phyloP scores from a whole-genome alignment of 805 yeast genomes.

The Starmerella potacharoeniae region DNA sequence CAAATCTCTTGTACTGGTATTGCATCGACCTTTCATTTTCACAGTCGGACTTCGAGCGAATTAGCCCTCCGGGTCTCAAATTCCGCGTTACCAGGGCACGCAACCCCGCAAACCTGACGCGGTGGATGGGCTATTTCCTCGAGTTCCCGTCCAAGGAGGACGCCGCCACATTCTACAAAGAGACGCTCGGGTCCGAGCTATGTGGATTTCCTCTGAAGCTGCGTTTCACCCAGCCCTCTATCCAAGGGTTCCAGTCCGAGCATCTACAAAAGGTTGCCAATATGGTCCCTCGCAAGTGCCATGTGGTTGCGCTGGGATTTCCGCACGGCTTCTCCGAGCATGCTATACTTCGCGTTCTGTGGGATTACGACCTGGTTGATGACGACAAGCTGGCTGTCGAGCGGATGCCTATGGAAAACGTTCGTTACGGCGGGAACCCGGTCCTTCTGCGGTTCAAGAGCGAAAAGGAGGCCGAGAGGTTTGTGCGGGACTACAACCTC shows the following conservation, averaged over 20 bases:
- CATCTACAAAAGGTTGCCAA: slow-evolving; percentile 22
- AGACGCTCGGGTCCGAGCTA: slow-evolving; percentile 38
- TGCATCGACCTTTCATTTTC: slow-evolving; percentile 25
- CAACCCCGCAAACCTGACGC: slow-evolving; percentile 35
- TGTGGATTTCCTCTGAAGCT: slow-evolving; percentile 41
- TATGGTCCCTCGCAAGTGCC: slow-evolving; percentile 20
- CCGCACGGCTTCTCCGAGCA: slow-evolving; percentile 22
- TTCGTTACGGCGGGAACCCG: slow-evolving; percentile 28
- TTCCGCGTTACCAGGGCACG: slow-evolving; percentile 42
- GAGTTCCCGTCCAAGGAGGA: slow-evolving; percentile 38
- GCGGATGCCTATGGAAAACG: slow-evolving; percentile 25
- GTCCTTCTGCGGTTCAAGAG: slow-evolving; percentile 26
- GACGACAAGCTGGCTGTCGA: slow-evolving; percentile 27
- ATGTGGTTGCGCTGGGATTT: slow-evolving; percentile 27
- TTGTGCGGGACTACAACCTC: slow-evolving; percentile 25
- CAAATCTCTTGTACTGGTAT: slow-evolving; percentile 29
- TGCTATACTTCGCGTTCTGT: slow-evolving; percentile 23
- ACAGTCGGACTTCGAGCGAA: slow-evolving; percentile 27
- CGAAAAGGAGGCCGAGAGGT: slow-evolving; percentile 27
- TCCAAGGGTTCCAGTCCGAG: slow-evolving; percentile 22
- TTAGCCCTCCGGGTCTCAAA: slow-evolving; percentile 25
- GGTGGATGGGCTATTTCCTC: slow-evolving; percentile 43
- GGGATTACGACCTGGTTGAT: slow-evolving; percentile 29
- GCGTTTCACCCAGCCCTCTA: slow-evolving; percentile 33
- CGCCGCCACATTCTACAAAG: slow-evolving; percentile 44